phyloP scores from a whole-genome alignment of 1,284 basidiomycete species.

The Fomitopsis schrenkii region DNA sequence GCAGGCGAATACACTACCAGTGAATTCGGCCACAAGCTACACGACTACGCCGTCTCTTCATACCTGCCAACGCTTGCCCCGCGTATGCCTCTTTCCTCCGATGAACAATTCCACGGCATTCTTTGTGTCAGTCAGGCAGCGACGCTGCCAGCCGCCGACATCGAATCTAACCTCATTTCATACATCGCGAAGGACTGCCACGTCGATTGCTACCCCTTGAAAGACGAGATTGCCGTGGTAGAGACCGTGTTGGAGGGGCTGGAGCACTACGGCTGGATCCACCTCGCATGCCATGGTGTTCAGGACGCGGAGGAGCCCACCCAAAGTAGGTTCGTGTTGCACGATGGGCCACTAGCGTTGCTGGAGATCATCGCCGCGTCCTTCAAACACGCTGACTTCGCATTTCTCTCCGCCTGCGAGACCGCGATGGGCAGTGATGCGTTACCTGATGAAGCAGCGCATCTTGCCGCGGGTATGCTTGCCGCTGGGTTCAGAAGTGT shows the following conservation, averaged over 20 bases:
- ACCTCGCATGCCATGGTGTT: constrained; percentile 29
- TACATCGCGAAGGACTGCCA: neutral
- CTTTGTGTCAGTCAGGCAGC: neutral
- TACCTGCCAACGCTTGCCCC: constrained; percentile 19
- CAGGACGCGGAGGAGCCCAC: constrained; percentile 21
- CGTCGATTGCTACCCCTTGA: neutral
- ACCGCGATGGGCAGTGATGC: constrained; percentile 27
- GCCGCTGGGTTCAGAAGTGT: constrained; percentile 30
- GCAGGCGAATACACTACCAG: constrained; percentile 14
- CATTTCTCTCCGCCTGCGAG: constrained; percentile 33
- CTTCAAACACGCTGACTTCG: constrained; percentile 11
- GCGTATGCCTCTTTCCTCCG: neutral
- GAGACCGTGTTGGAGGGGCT: constrained; percentile 6
- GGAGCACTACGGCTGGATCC: constrained; percentile 18
- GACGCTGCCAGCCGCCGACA: neutral
- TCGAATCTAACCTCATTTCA: neutral
- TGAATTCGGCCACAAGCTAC: neutral
- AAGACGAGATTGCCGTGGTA: neutral
- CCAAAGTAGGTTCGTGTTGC: constrained; percentile 21
- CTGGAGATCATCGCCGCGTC: constrained; percentile 15
- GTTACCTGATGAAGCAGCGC: constrained; percentile 25
- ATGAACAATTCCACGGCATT: neutral
- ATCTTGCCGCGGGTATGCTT: constrained; percentile 31
- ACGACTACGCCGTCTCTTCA: constrained; percentile 20
- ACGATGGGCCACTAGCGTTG: constrained; percentile 20